Base-by-base conservation (phyloP, 441 rosid species). In the Eutrema salsugineum region DNA sequence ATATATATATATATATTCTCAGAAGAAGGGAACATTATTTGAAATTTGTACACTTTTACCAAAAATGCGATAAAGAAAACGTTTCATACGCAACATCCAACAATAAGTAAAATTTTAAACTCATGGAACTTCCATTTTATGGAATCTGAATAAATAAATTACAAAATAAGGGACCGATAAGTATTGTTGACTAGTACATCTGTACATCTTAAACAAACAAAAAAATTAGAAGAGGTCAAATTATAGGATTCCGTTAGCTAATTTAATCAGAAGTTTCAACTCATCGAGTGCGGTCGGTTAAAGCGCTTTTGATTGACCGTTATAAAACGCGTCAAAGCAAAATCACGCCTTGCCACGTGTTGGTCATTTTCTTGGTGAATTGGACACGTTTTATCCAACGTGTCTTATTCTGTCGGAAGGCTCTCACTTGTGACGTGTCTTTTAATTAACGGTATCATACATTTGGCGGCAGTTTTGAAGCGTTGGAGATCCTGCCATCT, bases 381-480 rank as follows among this genome's bases (percentile, higher is more conserved):
- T 38, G 24, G 63, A 76, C 76, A 70, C 79, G 76, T 70, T 77
- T 60, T 35, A 16, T 49, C 63, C 62, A 38, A 46, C 19, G 69
- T 71, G 80, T 66, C 60, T 27, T 24, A 16, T 66, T 65, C 16
- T 71, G 65, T 71, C 77, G 73, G 70, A 66, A 59, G 12, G n/a
- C 38, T 27, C 16, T 33, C 3, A 58, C 30, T 9, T 12, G 30
- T 71, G 63, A 71, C 67, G 69, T 77, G 80, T 50, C 73, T 15
- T 46, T 40, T 49, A 32, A 33, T 0, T 71, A 71, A 66, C 80
- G 69, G 77, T 54, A 66, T 77, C 73, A 35, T 47, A 72, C 43
- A 60, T 61, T 58, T 77, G 80, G 80, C 73, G 80, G 73, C 80
- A 71, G 80, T 27, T 77, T 71, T 66, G 6, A 77, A 11, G 74